Evolutionary conservation across 1,284 basidiomycete species (phyloP).

Genomic region (Papiliotrema fonsecae): DNA sequence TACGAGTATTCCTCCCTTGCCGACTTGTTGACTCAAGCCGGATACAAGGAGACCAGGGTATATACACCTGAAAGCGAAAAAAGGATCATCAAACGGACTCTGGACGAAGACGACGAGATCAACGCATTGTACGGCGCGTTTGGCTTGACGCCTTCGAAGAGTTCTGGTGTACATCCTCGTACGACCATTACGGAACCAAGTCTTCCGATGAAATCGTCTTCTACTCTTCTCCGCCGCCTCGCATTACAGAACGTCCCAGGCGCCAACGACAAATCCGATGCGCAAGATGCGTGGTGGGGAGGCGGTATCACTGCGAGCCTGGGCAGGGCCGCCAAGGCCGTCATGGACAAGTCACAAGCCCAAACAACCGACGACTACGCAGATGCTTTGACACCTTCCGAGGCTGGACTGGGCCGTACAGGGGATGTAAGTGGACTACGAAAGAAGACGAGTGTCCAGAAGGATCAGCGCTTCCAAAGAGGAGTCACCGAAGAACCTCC

Average conservation of each 20-base stretch:
- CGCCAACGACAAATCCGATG: neutral
- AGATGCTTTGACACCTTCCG: neutral
- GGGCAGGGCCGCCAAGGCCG: slow-evolving; percentile 13
- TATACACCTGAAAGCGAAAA: slow-evolving; percentile 75
- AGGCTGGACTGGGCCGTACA: slow-evolving; percentile 28
- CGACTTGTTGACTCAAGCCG: slow-evolving; percentile 73
- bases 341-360: slow-evolving; percentile 9
- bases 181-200: slow-evolving; percentile 28
- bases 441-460: slow-evolving; percentile 33
- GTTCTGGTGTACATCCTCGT: slow-evolving; percentile 8
- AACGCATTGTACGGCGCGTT: slow-evolving; percentile 36
- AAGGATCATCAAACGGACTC: slow-evolving; percentile 29
- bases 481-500: slow-evolving; percentile 10
- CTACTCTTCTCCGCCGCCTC: slow-evolving; percentile 26
- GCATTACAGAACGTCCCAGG: slow-evolving; percentile 13
- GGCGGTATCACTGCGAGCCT: slow-evolving; percentile 14
- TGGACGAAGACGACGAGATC: slow-evolving; percentile 30
- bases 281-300: slow-evolving; percentile 25
- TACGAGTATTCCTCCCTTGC: slow-evolving; percentile 67
- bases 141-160: slow-evolving; percentile 14
- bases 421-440: slow-evolving; percentile 31
- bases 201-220: slow-evolving; percentile 25
- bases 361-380: slow-evolving; percentile 5
- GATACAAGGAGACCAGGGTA: slow-evolving; percentile 81
- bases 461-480: slow-evolving; percentile 13